These are phyloP conservation scores for Penicillium riverlandense DNA, from an alignment of 495 filamentous ascomycete species.

Conservation along the genomic window DNA sequence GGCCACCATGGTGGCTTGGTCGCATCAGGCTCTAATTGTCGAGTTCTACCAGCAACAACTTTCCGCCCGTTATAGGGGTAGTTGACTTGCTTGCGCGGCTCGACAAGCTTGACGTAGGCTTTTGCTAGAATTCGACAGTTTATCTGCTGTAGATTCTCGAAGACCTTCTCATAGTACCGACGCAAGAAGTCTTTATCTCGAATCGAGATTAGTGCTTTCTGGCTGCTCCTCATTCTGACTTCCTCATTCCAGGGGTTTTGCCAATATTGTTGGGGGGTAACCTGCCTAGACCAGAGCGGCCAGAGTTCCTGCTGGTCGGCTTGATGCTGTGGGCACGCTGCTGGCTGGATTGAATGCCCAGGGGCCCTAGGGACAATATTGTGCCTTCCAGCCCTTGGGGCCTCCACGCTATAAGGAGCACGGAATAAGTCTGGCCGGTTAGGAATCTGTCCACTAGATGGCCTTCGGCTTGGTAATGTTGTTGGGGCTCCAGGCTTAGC, in stretches of 20 bases:
- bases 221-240: conserved; percentile 20
- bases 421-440: neutral
- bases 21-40: conserved; percentile 31
- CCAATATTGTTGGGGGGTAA: conserved; percentile 9
- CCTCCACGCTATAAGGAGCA: neutral
- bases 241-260: conserved; percentile 20
- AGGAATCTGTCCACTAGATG: too few relatives aligned
- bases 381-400: neutral
- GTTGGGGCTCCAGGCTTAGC: too few relatives aligned
- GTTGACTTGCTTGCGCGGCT: conserved; percentile 76
- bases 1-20: conserved; percentile 75
- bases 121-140: conserved; percentile 65
- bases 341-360: too few relatives aligned
- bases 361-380: too few relatives aligned
- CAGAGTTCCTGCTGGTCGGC: conserved; percentile 1
- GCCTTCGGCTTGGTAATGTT: too few relatives aligned
- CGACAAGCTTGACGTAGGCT: conserved; percentile 71
- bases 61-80: conserved; percentile 67
- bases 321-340: too few relatives aligned
- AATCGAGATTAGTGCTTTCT: conserved; percentile 40
- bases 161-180: conserved; percentile 54
- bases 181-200: conserved; percentile 46
- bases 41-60: conserved; percentile 24
- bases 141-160: conserved; percentile 64
- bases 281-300: conserved; percentile 1